A percentile compares a stretch with the other conserved stretches of the same genome.
Evolutionary conservation across 2,329 filamentous ascomycete genomes (phyloP).

Genomic region (Blumeriella jaapii): DNA sequence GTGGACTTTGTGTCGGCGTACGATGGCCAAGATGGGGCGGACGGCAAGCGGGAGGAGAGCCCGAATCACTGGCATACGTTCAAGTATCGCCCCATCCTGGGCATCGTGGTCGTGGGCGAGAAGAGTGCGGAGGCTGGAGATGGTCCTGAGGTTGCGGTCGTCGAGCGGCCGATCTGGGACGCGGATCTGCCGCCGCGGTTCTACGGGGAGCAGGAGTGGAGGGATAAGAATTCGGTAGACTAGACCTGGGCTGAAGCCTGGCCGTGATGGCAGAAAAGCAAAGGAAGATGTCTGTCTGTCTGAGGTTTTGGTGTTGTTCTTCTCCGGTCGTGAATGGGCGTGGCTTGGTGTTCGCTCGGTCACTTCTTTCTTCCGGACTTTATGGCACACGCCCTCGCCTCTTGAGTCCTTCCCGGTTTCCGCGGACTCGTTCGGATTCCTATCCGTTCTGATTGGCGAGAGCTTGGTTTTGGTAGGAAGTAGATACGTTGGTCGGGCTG

Average conservation of each 20-base stretch:
- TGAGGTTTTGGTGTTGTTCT: background rate
- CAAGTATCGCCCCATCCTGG: slow-evolving; percentile 90
- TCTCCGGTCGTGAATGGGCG: too few species aligned
- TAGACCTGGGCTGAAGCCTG: background rate
- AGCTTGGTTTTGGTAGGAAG: too few species aligned
- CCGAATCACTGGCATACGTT: slow-evolving; percentile 60
- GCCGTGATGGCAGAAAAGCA: background rate
- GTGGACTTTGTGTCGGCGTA: slow-evolving; percentile 13
- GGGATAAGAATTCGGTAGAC: slow-evolving; percentile 8
- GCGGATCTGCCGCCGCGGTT: slow-evolving; percentile 65
- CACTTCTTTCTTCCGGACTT: too few species aligned
- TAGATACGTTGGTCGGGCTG: too few species aligned
- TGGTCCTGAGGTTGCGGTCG: slow-evolving; percentile 66
- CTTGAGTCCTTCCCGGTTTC: too few species aligned
- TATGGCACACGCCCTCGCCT: too few species aligned
- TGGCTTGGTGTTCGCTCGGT: too few species aligned
- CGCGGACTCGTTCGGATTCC: too few species aligned
- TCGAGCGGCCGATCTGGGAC: slow-evolving; percentile 84
- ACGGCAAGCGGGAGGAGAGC: slow-evolving; percentile 4
- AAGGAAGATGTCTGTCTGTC: background rate
- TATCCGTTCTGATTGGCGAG: too few species aligned
- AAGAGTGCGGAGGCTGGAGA: slow-evolving; percentile 24
- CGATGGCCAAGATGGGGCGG: slow-evolving; percentile 9
- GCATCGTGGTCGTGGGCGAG: slow-evolving; percentile 40
- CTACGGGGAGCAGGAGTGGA: slow-evolving; percentile 43